Conservation (phyloP, 2,329 filamentous ascomycete species). For the Talaromyces sp. region DNA sequence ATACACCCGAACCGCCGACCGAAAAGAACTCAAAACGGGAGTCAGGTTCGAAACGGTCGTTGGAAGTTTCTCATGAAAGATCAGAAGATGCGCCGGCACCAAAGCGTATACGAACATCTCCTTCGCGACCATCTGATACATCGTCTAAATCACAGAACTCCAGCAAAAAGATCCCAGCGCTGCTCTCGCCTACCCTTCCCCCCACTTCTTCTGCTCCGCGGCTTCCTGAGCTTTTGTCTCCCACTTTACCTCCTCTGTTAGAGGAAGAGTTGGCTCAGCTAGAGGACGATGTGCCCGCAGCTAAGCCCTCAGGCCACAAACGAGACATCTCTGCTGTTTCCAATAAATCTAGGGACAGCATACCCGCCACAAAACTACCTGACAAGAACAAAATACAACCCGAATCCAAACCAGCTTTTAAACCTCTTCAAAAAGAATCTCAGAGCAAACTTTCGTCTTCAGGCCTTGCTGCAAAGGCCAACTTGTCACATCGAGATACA, state of each 20-base stretch:
- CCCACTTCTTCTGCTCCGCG: conserved; percentile 34
- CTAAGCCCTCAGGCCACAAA: conserved; percentile 11
- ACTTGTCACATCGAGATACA: conserved; percentile 7
- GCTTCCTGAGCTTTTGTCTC: conserved; percentile 52
- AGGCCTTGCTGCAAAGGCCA: conserved; percentile 6
- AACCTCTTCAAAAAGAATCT: conserved; percentile 10
- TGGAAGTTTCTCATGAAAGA: conserved; percentile 1
- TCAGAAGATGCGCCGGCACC: conserved; percentile 18
- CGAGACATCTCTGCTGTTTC: conserved; percentile 13
- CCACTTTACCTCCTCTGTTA: conserved; percentile 51
- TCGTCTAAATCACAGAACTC: conserved; percentile 16
- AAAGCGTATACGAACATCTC: conserved; percentile 37
- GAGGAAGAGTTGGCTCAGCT: conserved; percentile 46
- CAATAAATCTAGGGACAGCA: conserved; percentile 16
- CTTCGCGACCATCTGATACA: conserved; percentile 22
- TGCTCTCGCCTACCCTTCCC: conserved; percentile 37
- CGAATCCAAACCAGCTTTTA: conserved; percentile 15
- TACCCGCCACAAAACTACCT: conserved; percentile 12
- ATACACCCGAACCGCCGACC: neutral
- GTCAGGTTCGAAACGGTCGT: conserved; percentile 4
- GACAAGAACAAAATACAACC: conserved; percentile 10
- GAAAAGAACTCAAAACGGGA: conserved; percentile 12
- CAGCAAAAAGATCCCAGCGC: conserved; percentile 25
- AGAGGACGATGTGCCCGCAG: conserved; percentile 26
- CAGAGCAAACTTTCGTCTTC: conserved; percentile 12